A percentile compares a stretch with the other conserved stretches of the same genome.
phyloP scores from a whole-genome alignment of 352 stramenopile genomes.

The Globisporangium nagaii region DNA sequence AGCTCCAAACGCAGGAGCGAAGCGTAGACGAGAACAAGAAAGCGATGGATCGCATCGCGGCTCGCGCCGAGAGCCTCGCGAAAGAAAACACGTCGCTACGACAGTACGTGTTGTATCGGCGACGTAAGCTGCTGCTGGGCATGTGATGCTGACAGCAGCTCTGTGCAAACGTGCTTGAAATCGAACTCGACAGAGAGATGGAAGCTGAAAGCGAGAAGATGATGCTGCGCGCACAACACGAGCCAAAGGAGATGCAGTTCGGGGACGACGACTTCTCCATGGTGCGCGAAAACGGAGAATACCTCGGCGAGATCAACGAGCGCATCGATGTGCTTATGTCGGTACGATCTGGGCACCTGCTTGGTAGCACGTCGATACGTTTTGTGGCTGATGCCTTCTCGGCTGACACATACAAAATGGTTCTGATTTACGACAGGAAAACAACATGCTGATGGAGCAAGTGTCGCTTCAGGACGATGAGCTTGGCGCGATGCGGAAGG shows the following conservation, averaged over 20 bases:
- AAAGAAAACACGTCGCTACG: conserved; percentile 65
- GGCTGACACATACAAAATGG: not conserved
- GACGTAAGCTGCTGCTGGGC: not conserved
- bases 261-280: conserved; percentile 31
- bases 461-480: conserved; percentile 74
- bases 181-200: conserved; percentile 36
- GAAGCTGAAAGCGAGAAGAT: conserved; percentile 49
- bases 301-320: conserved; percentile 70
- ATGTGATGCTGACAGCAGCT: not conserved
- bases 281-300: conserved; percentile 41
- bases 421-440: conserved; percentile 31
- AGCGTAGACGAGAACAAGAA: conserved; percentile 53
- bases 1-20: conserved; percentile 24
- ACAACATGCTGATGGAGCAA: conserved; percentile 80
- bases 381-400: not conserved
- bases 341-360: conserved; percentile 16
- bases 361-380: not conserved
- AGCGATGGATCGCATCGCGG: conserved; percentile 42
- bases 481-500: conserved; percentile 52
- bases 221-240: conserved; percentile 42
- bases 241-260: conserved; percentile 23
- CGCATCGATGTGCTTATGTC: conserved; percentile 79
- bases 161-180: not conserved
- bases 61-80: conserved; percentile 38
- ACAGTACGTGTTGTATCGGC: conserved; percentile 30